Evolutionary conservation across 306 rosid genomes (phyloP).

Genomic region (Arachis hypogaea): DNA sequence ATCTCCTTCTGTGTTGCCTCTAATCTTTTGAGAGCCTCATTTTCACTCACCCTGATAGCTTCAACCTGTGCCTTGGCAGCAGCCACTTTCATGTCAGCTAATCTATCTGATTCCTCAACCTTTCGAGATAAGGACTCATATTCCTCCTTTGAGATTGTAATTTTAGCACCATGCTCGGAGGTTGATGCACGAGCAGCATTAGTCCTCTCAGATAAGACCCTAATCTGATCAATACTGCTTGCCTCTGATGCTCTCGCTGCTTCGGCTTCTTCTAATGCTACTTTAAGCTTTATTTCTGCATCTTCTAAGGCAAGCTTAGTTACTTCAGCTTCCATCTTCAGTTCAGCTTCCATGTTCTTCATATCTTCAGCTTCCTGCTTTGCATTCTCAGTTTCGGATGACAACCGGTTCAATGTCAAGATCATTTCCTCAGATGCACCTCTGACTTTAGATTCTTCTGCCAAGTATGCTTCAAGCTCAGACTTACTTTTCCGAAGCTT

Average conservation of each 20-base stretch:
- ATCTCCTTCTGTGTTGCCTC: constrained; percentile 69
- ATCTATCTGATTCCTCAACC: constrained; percentile 67
- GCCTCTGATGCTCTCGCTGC: constrained; percentile 72
- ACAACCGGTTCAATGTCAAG: constrained; percentile 54
- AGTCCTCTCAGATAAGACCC: constrained; percentile 62
- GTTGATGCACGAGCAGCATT: constrained; percentile 67
- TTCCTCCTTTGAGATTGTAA: constrained; percentile 78
- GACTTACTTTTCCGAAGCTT: constrained; percentile 59
- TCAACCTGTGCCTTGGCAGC: constrained; percentile 84
- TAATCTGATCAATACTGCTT: constrained; percentile 70
- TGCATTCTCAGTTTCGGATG: constrained; percentile 55
- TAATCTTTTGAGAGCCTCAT: constrained; percentile 62
- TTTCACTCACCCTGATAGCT: constrained; percentile 82
- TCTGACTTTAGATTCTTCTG: constrained; percentile 63
- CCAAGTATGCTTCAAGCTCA: constrained; percentile 61
- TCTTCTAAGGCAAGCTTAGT: constrained; percentile 59
- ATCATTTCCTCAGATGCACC: constrained; percentile 65
- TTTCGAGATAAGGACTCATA: constrained; percentile 67
- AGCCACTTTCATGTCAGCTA: constrained; percentile 78
- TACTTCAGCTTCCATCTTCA: constrained; percentile 66
- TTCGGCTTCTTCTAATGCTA: constrained; percentile 74
- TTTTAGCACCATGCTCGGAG: constrained; percentile 63
- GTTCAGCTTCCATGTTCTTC: constrained; percentile 56
- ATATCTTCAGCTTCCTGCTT: constrained; percentile 56
- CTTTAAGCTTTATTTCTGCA: constrained; percentile 62